Evolutionary conservation across 306 rosid species (phyloP).

Genomic region (Citrullus amarus): DNA sequence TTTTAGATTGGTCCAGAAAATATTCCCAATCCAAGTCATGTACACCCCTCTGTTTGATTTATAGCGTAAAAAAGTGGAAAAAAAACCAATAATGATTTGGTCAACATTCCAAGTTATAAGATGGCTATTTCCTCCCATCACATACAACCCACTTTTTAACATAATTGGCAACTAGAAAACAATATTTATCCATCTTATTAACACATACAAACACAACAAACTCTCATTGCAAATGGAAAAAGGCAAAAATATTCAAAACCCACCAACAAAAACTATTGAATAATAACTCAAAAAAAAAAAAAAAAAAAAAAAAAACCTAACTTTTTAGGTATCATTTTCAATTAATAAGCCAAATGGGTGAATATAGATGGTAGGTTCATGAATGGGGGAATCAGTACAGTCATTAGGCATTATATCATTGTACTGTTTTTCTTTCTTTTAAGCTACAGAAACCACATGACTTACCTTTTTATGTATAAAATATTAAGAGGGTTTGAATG

Average conservation of each 20-base stretch:
- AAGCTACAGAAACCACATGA: not conserved
- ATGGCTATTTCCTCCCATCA: not conserved
- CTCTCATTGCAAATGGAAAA: not conserved
- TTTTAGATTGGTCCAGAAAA: too few relatives aligned
- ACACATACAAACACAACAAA: not conserved
- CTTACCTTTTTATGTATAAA: not conserved
- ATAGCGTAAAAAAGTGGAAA: too few relatives aligned
- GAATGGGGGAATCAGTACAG: not conserved
- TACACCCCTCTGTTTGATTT: too few relatives aligned
- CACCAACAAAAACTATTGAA: not conserved
- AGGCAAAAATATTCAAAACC: not conserved
- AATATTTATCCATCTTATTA: not conserved
- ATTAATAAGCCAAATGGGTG: not conserved
- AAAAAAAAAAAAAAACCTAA: too few relatives aligned
- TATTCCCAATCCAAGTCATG: too few relatives aligned
- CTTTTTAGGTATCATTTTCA: not conserved
- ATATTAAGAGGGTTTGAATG: not conserved
- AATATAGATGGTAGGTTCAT: not conserved
- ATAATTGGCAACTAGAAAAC: not conserved
- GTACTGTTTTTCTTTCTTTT: slow-evolving; percentile 3
- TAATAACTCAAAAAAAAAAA: not conserved
- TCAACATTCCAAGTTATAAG: not conserved
- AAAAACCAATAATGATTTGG: not conserved
- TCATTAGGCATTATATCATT: not conserved
- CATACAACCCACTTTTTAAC: not conserved